Evolutionary conservation across 2,329 filamentous ascomycete species (phyloP).

Genomic region (Trichophyton benhamiae): DNA sequence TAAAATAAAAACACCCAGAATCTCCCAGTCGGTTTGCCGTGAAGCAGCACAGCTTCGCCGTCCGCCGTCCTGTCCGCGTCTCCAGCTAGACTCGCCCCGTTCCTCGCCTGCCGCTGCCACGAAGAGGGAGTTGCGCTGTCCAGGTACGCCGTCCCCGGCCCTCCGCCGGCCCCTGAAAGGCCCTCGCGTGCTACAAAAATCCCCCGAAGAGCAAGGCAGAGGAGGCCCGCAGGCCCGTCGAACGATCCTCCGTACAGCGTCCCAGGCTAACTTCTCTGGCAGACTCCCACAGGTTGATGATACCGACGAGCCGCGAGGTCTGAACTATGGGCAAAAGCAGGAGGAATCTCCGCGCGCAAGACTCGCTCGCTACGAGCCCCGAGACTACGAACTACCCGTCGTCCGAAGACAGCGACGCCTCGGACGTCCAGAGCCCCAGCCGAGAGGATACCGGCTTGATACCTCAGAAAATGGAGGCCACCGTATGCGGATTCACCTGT

Average conservation of each 20-base stretch:
- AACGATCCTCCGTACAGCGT: too few relatives aligned
- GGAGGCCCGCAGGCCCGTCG: background rate
- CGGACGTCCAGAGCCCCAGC: slow-evolving; percentile 40
- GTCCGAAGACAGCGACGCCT: slow-evolving; percentile 44
- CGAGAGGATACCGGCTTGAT: slow-evolving; percentile 30
- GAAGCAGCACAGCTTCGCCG: background rate
- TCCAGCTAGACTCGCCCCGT: background rate
- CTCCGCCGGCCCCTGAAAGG: background rate
- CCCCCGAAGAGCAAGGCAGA: background rate
- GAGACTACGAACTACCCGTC: slow-evolving; percentile 42
- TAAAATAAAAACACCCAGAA: background rate
- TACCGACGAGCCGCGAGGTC: background rate
- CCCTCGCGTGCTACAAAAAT: background rate
- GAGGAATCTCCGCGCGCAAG: slow-evolving; percentile 50
- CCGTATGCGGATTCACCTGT: slow-evolving; percentile 14
- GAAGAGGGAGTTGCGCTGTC: background rate
- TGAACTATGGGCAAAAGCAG: slow-evolving; percentile 40
- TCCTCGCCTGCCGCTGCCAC: background rate
- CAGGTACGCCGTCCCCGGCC: background rate
- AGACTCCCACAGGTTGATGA: background rate
- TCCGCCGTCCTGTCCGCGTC: background rate
- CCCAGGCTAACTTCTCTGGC: background rate
- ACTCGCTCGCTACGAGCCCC: slow-evolving; percentile 32
- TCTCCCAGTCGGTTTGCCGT: background rate
- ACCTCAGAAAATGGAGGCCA: slow-evolving; percentile 21